Conservation (phyloP, 2,329 filamentous ascomycete genomes). For the Cladosporium cucumerinum region DNA sequence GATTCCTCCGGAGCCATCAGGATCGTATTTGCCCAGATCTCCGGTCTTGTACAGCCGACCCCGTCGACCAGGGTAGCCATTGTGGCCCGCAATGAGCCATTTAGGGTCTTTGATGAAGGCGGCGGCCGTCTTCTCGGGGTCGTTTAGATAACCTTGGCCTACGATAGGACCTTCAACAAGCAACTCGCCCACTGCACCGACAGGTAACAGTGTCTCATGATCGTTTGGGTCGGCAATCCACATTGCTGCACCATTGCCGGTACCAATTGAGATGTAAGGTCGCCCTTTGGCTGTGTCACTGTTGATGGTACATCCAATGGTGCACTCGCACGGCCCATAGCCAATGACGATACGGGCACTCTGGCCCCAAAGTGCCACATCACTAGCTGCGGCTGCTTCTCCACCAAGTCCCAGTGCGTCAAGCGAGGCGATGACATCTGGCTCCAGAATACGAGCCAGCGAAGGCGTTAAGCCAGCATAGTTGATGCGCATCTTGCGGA, state of each 20-base stretch:
- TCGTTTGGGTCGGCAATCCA: conserved; percentile 35
- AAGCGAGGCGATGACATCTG: conserved; percentile 38
- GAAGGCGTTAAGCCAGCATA: conserved; percentile 47
- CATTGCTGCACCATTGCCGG: conserved; percentile 19
- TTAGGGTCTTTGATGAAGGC: conserved; percentile 33
- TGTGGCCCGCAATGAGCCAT: conserved; percentile 23
- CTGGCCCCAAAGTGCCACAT: conserved; percentile 79
- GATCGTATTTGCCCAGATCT: conserved; percentile 55
- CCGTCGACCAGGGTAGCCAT: conserved; percentile 32
- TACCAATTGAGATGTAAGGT: conserved; percentile 21
- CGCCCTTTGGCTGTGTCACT: conserved; percentile 15
- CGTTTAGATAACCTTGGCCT: conserved; percentile 43
- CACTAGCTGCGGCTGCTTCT: conserved; percentile 71
- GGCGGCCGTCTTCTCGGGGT: conserved; percentile 29
- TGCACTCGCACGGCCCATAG: conserved; percentile 45
- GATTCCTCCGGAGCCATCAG: conserved; percentile 46
- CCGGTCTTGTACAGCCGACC: conserved; percentile 59
- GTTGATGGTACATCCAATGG: conserved; percentile 22
- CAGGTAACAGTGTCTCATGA: conserved; percentile 33
- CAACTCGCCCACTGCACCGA: conserved; percentile 48
- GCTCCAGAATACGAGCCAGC: conserved; percentile 39
- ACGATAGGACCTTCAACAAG: conserved; percentile 47
- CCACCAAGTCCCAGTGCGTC: conserved; percentile 39
- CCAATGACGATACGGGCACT: conserved; percentile 84
- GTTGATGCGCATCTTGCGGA: conserved; percentile 38